Evolutionary conservation across 768 basidiomycete genomes (phyloP).

Genomic region (Russula lepida): DNA sequence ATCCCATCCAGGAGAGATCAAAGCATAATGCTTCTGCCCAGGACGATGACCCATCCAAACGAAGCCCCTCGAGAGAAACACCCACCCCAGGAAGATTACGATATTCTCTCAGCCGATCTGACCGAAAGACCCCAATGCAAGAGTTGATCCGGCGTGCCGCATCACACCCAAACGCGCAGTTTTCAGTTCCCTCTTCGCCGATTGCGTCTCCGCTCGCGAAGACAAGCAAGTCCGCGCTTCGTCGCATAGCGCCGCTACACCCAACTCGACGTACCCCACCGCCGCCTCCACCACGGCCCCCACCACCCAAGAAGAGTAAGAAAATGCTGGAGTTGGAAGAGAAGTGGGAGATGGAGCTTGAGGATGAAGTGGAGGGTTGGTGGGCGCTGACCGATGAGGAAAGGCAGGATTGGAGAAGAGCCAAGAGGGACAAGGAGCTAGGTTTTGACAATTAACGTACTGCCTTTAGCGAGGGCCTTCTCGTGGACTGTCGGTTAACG

Average conservation of each 20-base stretch:
- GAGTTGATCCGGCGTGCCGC: constrained; percentile 69
- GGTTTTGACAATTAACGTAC: constrained; percentile 30
- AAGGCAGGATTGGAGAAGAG: constrained; percentile 39
- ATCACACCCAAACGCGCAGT: constrained; percentile 57
- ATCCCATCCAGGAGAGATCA: constrained; percentile 2
- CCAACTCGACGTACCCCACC: constrained; percentile 66
- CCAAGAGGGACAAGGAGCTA: constrained; percentile 57
- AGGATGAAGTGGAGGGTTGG: constrained; percentile 65
- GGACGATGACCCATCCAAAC: background rate
- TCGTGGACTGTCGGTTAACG: background rate
- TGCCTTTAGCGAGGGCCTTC: background rate
- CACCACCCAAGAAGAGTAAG: constrained; percentile 70
- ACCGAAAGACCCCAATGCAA: constrained; percentile 54
- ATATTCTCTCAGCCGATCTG: constrained; percentile 12
- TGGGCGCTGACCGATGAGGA: constrained; percentile 29
- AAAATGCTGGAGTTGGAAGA: constrained; percentile 71
- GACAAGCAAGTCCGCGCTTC: constrained; percentile 51
- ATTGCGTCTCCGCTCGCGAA: constrained; percentile 61
- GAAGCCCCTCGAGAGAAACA: background rate
- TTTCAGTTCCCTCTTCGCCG: constrained; percentile 29
- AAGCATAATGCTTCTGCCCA: background rate
- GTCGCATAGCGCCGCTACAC: constrained; percentile 68
- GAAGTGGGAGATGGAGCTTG: constrained; percentile 70
- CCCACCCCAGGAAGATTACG: background rate
- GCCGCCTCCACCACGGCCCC: constrained; percentile 59